Evolutionary conservation across 2,329 filamentous ascomycete species (phyloP), one percentile per base, ranked within the genome.

Genomic region (Teratosphaeriaceae sp.): DNA sequence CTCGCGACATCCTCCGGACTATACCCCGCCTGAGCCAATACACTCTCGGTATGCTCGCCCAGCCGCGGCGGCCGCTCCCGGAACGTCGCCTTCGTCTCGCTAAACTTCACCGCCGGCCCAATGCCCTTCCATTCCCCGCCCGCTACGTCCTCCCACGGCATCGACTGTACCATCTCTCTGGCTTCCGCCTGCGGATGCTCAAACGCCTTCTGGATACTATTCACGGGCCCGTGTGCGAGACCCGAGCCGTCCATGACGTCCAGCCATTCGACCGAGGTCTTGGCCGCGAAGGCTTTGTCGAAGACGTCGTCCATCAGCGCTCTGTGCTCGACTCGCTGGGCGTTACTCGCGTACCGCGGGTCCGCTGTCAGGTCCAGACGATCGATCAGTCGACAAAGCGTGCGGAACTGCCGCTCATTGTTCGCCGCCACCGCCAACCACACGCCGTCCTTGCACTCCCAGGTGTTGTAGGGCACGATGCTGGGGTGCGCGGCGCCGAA

Each of bases 391-490:
- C 51, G 43, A 35, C 51, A 55, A 33, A 68, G 57, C 31, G 58
- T 61, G 42, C 62, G 62, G 44, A 64, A 69, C 39, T 67, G 65
- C 13, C 59, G 52, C 33, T 66, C 60, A 44, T 66, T 68, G 16
- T 47, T 50, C n/a, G 54, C 53, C 37, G 48, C 44, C 38, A 47
- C 24, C 11, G 40, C 44, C 5, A 51, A 24, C 44, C 44, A 51
- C 27, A 50, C 44, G n/a, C 51, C 55, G 33, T 57, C 52, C 30
- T 61, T 63, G 7, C 63, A 65, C 45, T 60, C 54, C 55, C 64
- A 73, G 0, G 66, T 67, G 43, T 71, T 62, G 40, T 72, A 74
- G 1, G 70, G 70, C 9, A 69, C 70, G 23, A 72, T 67, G 26
- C 62, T 70, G 1, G 70, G 69, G 56, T 74, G 70, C 18, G 60